phyloP scores from a whole-genome alignment of 2,329 filamentous ascomycete species.

The Pseudogymnoascus sp. region DNA sequence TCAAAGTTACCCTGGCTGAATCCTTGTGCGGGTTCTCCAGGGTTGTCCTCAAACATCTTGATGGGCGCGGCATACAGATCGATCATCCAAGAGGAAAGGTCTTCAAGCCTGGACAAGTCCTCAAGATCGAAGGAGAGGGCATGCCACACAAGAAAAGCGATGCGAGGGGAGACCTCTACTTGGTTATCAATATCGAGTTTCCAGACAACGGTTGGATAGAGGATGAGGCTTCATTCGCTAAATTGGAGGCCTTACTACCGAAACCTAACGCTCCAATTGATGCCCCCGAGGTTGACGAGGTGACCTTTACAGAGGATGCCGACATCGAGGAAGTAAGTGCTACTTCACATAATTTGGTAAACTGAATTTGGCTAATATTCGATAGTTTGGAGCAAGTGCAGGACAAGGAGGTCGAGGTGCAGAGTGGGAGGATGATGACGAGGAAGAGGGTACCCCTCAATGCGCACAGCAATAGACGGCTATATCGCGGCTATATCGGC shows the following conservation, averaged over 20 bases:
- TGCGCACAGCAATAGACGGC: conserved; percentile 39
- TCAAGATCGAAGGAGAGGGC: conserved; percentile 82
- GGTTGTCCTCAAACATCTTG: conserved; percentile 83
- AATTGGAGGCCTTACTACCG: conserved; percentile 68
- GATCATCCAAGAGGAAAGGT: conserved; percentile 73
- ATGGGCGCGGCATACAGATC: conserved; percentile 81
- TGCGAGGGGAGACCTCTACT: conserved; percentile 73
- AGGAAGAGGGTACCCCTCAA: conserved; percentile 50
- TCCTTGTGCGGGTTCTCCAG: conserved; percentile 82
- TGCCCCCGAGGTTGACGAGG: conserved; percentile 73
- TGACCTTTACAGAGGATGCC: conserved; percentile 74
- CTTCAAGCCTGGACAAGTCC: conserved; percentile 70
- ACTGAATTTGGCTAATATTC: conserved; percentile 24
- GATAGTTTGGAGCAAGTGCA: conserved; percentile 57
- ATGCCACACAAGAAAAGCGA: conserved; percentile 92
- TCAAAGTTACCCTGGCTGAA: conserved; percentile 75
- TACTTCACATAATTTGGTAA: conserved; percentile 11
- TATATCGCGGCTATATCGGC: neutral
- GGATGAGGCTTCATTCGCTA: conserved; percentile 60
- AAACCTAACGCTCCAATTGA: conserved; percentile 49
- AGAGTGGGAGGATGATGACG: conserved; percentile 64
- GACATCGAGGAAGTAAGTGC: conserved; percentile 65
- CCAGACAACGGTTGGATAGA: conserved; percentile 78
- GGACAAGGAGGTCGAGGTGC: conserved; percentile 56
- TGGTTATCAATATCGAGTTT: conserved; percentile 79